Conservation (phyloP, 257 asterid species). For the Nicotiana sylvestris region DNA sequence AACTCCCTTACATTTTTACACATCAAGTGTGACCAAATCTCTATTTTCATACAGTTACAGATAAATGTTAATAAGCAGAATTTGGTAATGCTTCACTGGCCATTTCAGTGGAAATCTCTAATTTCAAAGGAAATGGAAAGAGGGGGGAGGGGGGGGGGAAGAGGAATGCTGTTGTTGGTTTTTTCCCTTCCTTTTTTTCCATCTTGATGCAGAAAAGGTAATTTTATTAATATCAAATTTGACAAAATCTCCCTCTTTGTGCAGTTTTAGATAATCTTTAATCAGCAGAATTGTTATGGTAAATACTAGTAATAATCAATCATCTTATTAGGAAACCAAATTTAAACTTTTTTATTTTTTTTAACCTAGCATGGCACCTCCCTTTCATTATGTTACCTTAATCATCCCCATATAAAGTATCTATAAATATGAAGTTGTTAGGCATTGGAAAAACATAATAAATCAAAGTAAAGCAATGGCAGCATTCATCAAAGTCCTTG, state of each 20-base stretch:
- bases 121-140: too few relatives aligned
- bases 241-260: background rate
- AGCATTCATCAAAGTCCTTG: background rate
- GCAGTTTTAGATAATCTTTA: background rate
- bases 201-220: background rate
- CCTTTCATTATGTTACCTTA: background rate
- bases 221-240: background rate
- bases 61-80: background rate
- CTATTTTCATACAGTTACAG: background rate
- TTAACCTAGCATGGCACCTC: background rate
- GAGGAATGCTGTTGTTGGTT: too few relatives aligned
- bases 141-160: too few relatives aligned
- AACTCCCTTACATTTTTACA: background rate
- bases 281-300: background rate
- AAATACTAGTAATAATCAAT: background rate
- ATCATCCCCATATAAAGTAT: background rate
- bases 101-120: too few relatives aligned
- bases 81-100: background rate
- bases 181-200: background rate
- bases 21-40: background rate
- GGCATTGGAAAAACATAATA: background rate
- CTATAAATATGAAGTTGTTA: background rate
- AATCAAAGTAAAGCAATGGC: background rate
- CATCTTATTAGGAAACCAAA: background rate
- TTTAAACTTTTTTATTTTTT: background rate